Percentiles rank a stretch among this genome's conserved stretches.
Conservation (phyloP, 2,329 filamentous ascomycete genomes). For the Camillea tinctor region DNA sequence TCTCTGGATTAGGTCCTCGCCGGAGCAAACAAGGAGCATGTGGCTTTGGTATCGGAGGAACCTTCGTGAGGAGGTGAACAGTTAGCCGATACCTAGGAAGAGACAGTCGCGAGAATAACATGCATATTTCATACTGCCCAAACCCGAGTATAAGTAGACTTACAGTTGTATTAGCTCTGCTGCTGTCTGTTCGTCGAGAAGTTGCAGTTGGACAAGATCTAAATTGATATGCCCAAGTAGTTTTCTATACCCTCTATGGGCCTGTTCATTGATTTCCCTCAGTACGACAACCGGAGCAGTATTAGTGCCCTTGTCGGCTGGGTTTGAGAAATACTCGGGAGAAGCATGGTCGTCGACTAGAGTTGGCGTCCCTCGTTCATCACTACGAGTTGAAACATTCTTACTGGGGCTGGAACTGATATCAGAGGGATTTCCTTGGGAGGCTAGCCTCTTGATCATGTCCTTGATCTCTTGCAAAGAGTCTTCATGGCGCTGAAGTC, state of each 20-base stretch:
- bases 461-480: conserved; percentile 26
- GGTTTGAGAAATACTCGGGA: conserved; percentile 29
- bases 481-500: conserved; percentile 28
- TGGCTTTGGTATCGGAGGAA: conserved; percentile 32
- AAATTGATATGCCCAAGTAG: conserved; percentile 27
- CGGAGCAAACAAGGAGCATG: conserved; percentile 26
- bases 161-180: conserved; percentile 32
- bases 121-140: background rate
- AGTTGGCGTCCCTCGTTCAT: conserved; percentile 6
- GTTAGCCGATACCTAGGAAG: background rate
- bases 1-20: conserved; percentile 24
- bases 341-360: conserved; percentile 16
- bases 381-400: conserved; percentile 6
- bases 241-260: conserved; percentile 28
- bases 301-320: conserved; percentile 31
- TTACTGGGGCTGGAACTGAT: conserved; percentile 2
- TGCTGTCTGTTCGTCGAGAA: conserved; percentile 32
- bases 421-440: conserved; percentile 6
- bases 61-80: conserved; percentile 12
- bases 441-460: conserved; percentile 21
- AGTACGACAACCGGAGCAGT: conserved; percentile 33
- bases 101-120: too few species aligned
- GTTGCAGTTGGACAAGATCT: conserved; percentile 31
- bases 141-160: conserved; percentile 10
- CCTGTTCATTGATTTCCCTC: conserved; percentile 31